These are phyloP conservation scores for Piloderma croceum DNA, from an alignment of 768 basidiomycete genomes.

Conservation along the genomic window DNA sequence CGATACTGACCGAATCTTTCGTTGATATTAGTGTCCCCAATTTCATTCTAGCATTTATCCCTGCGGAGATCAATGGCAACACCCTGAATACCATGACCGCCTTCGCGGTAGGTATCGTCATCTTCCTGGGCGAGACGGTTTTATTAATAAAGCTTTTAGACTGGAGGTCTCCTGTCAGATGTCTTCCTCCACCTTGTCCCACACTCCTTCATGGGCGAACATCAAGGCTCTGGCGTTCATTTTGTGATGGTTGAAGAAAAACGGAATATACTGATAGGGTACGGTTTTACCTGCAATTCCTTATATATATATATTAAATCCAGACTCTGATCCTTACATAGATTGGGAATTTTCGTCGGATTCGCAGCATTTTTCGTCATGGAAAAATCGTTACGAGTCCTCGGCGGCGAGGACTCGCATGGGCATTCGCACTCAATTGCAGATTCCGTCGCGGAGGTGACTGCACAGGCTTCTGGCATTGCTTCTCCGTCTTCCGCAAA, in stretches of 20 bases:
- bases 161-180: constrained; percentile 88
- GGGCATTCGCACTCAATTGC: constrained; percentile 61
- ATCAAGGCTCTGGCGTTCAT: constrained; percentile 64
- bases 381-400: constrained; percentile 84
- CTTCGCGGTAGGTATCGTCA: constrained; percentile 76
- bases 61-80: constrained; percentile 76
- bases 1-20: constrained; percentile 9
- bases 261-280: constrained; percentile 88
- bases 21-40: constrained; percentile 69
- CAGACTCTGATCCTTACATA: constrained; percentile 21
- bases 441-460: constrained; percentile 35
- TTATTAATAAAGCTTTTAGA: constrained; percentile 39
- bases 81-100: constrained; percentile 93
- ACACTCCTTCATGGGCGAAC: constrained; percentile 88
- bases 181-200: constrained; percentile 90
- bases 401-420: constrained; percentile 51
- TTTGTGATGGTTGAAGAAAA: constrained; percentile 87
- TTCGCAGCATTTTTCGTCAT: constrained; percentile 91
- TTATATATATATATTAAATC: constrained; percentile 2
- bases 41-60: constrained; percentile 92
- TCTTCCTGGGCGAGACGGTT: constrained; percentile 12
- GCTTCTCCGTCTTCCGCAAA: constrained; percentile 46
- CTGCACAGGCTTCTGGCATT: constrained; percentile 25
- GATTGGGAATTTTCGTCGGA: constrained; percentile 77
- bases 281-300: constrained; percentile 18